Conservation (phyloP, 441 rosid genomes). For the Gossypium gossypioides region DNA sequence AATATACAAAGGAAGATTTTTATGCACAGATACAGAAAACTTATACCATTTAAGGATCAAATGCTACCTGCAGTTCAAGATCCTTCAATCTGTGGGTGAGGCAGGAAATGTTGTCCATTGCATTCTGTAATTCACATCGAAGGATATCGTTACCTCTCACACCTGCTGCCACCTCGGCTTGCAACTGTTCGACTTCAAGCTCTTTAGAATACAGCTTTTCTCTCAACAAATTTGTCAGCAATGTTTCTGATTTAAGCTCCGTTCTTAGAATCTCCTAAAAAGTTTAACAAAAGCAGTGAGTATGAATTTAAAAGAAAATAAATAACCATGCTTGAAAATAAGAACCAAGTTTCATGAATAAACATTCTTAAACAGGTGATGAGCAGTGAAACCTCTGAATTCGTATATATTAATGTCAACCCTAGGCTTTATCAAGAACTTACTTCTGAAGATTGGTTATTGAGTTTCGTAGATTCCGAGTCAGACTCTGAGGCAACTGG, state of each 20-base stretch:
- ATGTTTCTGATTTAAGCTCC: slow-evolving; percentile 62
- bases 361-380: background rate
- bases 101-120: slow-evolving; percentile 61
- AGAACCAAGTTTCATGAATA: background rate
- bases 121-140: slow-evolving; percentile 55
- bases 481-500: slow-evolving; percentile 31
- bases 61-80: slow-evolving; percentile 69
- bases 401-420: background rate
- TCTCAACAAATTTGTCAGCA: slow-evolving; percentile 57
- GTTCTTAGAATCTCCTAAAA: slow-evolving; percentile 46
- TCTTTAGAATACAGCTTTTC: slow-evolving; percentile 82
- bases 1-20: background rate
- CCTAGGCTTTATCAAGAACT: slow-evolving; percentile 13
- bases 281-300: background rate
- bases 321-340: background rate
- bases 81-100: slow-evolving; percentile 61
- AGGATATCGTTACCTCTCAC: slow-evolving; percentile 74
- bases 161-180: slow-evolving; percentile 75
- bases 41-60: background rate
- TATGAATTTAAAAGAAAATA: background rate
- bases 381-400: background rate
- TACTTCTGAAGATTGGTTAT: slow-evolving; percentile 50
- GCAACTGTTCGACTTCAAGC: slow-evolving; percentile 70
- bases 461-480: slow-evolving; percentile 25
- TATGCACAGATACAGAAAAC: background rate